Base-by-base conservation (phyloP, 148 eudicot species). In the Nyssa sinensis region DNA sequence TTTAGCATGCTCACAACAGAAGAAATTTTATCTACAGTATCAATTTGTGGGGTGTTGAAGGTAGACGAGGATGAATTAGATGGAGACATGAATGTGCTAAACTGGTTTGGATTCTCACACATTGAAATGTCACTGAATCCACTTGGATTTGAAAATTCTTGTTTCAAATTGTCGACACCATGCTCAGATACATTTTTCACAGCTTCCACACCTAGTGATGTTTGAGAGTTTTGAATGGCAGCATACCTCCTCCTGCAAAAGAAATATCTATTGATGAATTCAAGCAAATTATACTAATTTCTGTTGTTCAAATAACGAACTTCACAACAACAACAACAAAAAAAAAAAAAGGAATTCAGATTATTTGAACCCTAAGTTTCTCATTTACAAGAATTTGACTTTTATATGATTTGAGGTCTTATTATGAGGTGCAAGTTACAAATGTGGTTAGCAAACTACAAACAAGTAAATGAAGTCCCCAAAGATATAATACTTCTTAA, bases 1-100 rank as follows among this genome's bases (percentile, higher is more conserved):
- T 86, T 86, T 27, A 86, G 80, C 84, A 84, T 83, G 82, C 77
- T 77, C 70, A 86, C 89, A 27, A 86, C 82, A 11, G 89, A 81
- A 44, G 89, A 86, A 61, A 86, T 78, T 58, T 81, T 84, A 65
- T 86, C 89, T 19, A 47, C 60, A 5, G 17, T 55, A 21, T 71
- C 75, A 14, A 70, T n/a, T 27, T 72, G 81, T 9, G 75, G 80
- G 28, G 67, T 31, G 66, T 81, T 74, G 70, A 83, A 83, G 71
- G 67, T 78, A 24, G 85, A 77, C 2, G 85, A 81, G 17, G 85
- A 79, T 41, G 87, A 81, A 75, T 81, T 77, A 24, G 84, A 67
- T 2, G 82, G 85, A 24, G 89, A 79, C 67, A 79, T 77, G 68
- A 84, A 84, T 27, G 83, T 32, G 44, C 29, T 68, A 23, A 62